Percentiles rank a stretch among this genome's conserved stretches.
Evolutionary conservation across 2,329 filamentous ascomycete species (phyloP).

Genomic region (Hypoxylon sp.): DNA sequence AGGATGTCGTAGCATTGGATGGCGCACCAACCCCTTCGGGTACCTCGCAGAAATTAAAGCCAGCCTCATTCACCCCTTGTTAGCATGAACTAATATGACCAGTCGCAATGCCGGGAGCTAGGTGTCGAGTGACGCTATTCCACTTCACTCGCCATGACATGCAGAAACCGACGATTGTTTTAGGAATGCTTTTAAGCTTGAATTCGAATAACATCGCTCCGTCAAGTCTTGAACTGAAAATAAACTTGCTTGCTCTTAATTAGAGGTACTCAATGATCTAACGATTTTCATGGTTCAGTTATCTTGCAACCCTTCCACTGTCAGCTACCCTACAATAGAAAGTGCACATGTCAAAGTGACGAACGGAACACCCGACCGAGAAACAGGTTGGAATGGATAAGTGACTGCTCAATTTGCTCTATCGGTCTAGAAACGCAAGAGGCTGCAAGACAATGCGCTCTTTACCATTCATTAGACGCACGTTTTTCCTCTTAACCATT

Average conservation of each 20-base stretch:
- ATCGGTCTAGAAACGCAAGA: slow-evolving; percentile 14
- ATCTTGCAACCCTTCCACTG: background rate
- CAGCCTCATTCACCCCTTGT: slow-evolving; percentile 39
- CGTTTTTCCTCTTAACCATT: slow-evolving; percentile 17
- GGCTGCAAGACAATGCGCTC: slow-evolving; percentile 16
- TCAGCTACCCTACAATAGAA: background rate
- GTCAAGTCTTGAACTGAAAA: background rate
- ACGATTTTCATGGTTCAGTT: background rate
- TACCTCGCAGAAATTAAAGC: slow-evolving; percentile 35
- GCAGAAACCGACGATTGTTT: slow-evolving; percentile 4
- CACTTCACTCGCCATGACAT: background rate
- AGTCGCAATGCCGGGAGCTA: slow-evolving; percentile 32
- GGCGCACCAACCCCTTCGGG: slow-evolving; percentile 36
- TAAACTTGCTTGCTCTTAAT: background rate
- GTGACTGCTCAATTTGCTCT: background rate
- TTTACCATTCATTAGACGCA: slow-evolving; percentile 25
- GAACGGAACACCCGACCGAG: slow-evolving; percentile 32
- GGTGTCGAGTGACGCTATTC: slow-evolving; percentile 8
- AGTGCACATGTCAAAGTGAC: slow-evolving; percentile 11
- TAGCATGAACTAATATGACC: slow-evolving; percentile 33
- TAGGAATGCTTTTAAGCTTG: background rate
- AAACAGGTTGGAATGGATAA: slow-evolving; percentile 22
- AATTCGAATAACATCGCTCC: background rate
- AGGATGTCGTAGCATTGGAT: slow-evolving; percentile 32
- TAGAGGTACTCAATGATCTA: background rate